Base-by-base conservation (phyloP, 805 yeast species). In the Myxozyma mucilagina region DNA sequence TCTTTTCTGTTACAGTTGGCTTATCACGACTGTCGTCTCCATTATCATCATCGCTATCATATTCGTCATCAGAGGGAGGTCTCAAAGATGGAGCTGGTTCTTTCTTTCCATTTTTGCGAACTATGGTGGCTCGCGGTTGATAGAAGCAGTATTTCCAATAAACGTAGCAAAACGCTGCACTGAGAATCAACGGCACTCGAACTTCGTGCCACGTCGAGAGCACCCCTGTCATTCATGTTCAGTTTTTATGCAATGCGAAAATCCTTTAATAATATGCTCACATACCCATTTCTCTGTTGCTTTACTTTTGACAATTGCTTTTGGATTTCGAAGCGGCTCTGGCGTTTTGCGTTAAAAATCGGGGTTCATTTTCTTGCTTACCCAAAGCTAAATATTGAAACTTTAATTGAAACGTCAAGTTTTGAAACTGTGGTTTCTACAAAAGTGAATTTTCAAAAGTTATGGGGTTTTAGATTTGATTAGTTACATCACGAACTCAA, bases 131-230 rank as follows among this genome's bases (percentile, higher is more conserved):
- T 16, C 61, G 54, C 1, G 66, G 66, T 35, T 63, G 66, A 24
- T 63, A 60, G 35, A 63, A 61, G 43, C 66, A 63, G 43, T 57
- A 61, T 24, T 55, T 43, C 66, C 66, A 63, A 47, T 63, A 63
- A 18, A 57, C 53, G 39, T 61, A 63, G n/a, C 42, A 42, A 34
- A 56, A 61, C 41, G 60, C 18, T 10, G 52, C 59, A 24, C 66
- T 61, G 16, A 63, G 14, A 6, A 61, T 45, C 14, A 63, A 42
- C 29, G 66, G 66, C 20, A 60, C n/a, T 4, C 66, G 64, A n/a
- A 57, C 13, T 13, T 63, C 65, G 47, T 63, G 66, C 66, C 66
- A 63, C 11, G 51, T 48, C 11, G 50, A 24, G 11, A 63, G 29
- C 13, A 24, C 31, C 20, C 54, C 45, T 8, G 38, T 43, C 7